phyloP scores from a whole-genome alignment of 805 yeast species.

The Sugiyamaella floridensis region DNA sequence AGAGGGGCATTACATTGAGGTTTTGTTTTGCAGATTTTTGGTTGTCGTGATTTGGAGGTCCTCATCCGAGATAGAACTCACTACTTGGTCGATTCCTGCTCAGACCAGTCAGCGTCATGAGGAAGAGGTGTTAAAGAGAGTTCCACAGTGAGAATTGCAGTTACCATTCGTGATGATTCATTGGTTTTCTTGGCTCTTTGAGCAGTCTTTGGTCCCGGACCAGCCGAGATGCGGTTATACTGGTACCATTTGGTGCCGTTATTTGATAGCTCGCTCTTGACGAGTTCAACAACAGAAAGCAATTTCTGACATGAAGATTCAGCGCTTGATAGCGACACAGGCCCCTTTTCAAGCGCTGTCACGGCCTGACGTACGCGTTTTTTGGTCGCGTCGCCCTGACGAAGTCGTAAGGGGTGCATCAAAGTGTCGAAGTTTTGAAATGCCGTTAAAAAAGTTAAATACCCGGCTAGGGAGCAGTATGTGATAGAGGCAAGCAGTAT shows the following conservation, averaged over 20 bases:
- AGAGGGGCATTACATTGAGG: too few species aligned
- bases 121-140: neutral
- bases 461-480: neutral
- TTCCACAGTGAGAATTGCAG: neutral
- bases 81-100: neutral
- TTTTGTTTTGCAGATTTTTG: too few species aligned
- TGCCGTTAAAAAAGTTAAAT: neutral
- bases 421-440: neutral
- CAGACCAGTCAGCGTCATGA: neutral
- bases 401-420: neutral
- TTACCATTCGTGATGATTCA: too few species aligned
- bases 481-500: too few species aligned
- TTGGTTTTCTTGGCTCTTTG: neutral
- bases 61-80: neutral
- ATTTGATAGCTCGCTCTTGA: slow-evolving; percentile 12
- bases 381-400: slow-evolving; percentile 11
- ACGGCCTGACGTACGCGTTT: neutral
- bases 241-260: slow-evolving; percentile 12
- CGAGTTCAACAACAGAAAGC: slow-evolving; percentile 20
- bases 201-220: neutral
- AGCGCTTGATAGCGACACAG: slow-evolving; percentile 7
- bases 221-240: slow-evolving; percentile 13
- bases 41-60: too few species aligned
- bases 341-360: neutral
- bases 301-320: slow-evolving; percentile 17